Evolutionary conservation across 257 asterid genomes (phyloP), one percentile per base, ranked within the genome.

Genomic region (Fraxinus americana): DNA sequence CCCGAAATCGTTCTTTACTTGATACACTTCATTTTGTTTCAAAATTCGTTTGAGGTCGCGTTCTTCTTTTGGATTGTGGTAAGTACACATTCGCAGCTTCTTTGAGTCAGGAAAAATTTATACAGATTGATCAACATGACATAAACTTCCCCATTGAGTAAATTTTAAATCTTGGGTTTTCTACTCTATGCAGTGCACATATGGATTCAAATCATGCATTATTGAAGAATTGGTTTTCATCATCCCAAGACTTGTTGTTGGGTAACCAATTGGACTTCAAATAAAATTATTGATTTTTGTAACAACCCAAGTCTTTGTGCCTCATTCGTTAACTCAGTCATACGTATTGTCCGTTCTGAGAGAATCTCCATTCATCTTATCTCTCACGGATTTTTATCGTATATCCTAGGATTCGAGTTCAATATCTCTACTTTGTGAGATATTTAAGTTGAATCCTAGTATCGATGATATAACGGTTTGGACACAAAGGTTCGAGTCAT

Each of bases 51-150:
- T 52, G 99, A 90, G 86, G 79, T 93, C 11, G 98, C 97, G 16
- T 96, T 96, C 90, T 89, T 96, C 82, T 83, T 91, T 45, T 96
- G 99, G 99, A 81, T 93, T 38, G 86, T 89, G 98, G 97, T 93
- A 79, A 87, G 89, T 45, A 0, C 1, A 29, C 4, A 69, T 35
- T 61, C 4, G 30, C 10, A 8, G 25, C 25, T 3, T 12, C 52
- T 43, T 43, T 43, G 48, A 10, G 14, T 2, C 2, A 0, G 45
- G 45, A 36, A 36, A 36, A 36, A 5, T 36, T 36, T 36, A 5
- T 5, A 39, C 45, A 9, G 17, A 43, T 43, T 43, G 52, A 43
- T 3, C 52, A 12, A 11, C 17, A 11, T 43, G 17, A 43, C 13
- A 43, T 11, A 12, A 12, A 43, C 41, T 65, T 35, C 48, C 13